Conservation (phyloP, 2,329 filamentous ascomycete genomes). For the Ceratocystiopsis minuta region DNA sequence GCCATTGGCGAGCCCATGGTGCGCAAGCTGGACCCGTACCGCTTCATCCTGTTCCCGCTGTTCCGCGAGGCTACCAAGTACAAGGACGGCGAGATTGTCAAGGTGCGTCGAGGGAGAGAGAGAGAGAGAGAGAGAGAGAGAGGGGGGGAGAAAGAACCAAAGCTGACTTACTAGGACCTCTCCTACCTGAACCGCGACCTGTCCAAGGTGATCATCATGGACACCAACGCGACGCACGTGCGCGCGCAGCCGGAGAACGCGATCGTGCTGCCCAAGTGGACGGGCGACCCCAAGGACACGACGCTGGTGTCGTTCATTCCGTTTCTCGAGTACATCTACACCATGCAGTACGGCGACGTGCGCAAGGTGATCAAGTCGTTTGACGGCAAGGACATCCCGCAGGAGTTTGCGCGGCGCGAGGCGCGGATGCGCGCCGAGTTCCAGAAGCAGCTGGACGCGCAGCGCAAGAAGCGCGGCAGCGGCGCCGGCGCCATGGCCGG, state of each 20-base stretch:
- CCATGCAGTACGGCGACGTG: conserved; percentile 79
- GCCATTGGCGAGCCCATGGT: conserved; percentile 74
- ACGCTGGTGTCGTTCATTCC: conserved; percentile 80
- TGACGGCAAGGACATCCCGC: conserved; percentile 73
- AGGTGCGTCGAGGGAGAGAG: too few relatives aligned
- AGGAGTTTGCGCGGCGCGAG: conserved; percentile 78
- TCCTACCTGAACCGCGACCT: conserved; percentile 92
- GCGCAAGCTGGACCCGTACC: conserved; percentile 86
- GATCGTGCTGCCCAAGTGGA: conserved; percentile 82
- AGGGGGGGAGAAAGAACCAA: background rate
- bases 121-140: too few relatives aligned
- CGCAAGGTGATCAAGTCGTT: conserved; percentile 76
- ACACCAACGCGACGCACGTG: conserved; percentile 68
- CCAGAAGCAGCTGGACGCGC: conserved; percentile 54
- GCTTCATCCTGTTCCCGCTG: conserved; percentile 85
- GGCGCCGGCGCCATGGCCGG: conserved; percentile 37
- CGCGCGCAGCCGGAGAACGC: conserved; percentile 92
- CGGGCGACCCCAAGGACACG: conserved; percentile 63
- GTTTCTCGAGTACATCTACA: conserved; percentile 92
- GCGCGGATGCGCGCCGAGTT: conserved; percentile 72
- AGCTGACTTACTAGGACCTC: conserved; percentile 47
- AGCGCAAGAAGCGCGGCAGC: conserved; percentile 37
- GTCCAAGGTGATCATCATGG: conserved; percentile 86
- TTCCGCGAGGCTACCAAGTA: conserved; percentile 96
- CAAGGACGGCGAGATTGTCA: conserved; percentile 88